phyloP scores from a whole-genome alignment of 2,329 filamentous ascomycete species.

The Pleoardoris graminearum region DNA sequence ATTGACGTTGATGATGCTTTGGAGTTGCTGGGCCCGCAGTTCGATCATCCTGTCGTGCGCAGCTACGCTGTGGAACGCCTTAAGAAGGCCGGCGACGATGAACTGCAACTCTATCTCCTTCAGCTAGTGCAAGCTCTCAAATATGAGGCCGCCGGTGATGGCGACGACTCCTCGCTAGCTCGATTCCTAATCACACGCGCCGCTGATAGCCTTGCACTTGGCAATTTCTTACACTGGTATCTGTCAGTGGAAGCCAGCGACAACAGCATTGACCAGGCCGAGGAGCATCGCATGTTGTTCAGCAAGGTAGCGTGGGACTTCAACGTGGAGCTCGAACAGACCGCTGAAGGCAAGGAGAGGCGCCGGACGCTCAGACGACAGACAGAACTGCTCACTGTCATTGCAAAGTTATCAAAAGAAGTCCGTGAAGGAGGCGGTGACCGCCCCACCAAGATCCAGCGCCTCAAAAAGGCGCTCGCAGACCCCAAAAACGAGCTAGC shows the following conservation, averaged over 20 bases:
- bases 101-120: slow-evolving; percentile 85
- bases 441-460: slow-evolving; percentile 78
- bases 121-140: slow-evolving; percentile 96
- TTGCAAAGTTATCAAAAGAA: slow-evolving; percentile 87
- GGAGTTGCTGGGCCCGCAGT: slow-evolving; percentile 88
- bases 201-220: slow-evolving; percentile 83
- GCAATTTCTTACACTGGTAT: slow-evolving; percentile 98
- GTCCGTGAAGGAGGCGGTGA: slow-evolving; percentile 80
- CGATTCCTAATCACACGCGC: slow-evolving; percentile 87
- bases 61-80: slow-evolving; percentile 92
- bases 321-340: slow-evolving; percentile 81
- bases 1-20: slow-evolving; percentile 97
- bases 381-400: slow-evolving; percentile 82
- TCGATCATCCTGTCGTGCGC: slow-evolving; percentile 84
- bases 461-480: slow-evolving; percentile 78
- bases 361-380: slow-evolving; percentile 80
- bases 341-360: slow-evolving; percentile 69
- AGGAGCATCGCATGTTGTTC: slow-evolving; percentile 81
- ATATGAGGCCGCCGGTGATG: slow-evolving; percentile 58
- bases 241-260: slow-evolving; percentile 97
- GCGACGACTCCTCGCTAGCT: slow-evolving; percentile 82
- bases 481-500: slow-evolving; percentile 90
- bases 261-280: slow-evolving; percentile 70
- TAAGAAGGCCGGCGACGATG: slow-evolving; percentile 88
- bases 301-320: slow-evolving; percentile 95